A percentile compares a stretch with the other conserved stretches of the same genome.
Conservation (phyloP, 2,329 filamentous ascomycete species). For the Arthrobotrys sinensis region DNA sequence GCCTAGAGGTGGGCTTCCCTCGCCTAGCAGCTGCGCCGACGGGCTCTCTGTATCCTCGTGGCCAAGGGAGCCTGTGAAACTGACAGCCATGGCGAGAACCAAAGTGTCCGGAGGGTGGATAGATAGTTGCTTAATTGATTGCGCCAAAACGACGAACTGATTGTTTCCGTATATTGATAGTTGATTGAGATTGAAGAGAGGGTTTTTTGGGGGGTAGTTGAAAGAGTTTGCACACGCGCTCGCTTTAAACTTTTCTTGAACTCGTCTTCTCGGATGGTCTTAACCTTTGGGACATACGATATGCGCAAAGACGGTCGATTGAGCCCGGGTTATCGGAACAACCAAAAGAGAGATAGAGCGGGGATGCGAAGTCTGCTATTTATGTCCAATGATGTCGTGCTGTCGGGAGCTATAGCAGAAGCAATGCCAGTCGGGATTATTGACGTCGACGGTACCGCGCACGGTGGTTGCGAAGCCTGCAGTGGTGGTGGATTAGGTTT, state of each 20-base stretch:
- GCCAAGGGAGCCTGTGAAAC: conserved; percentile 50
- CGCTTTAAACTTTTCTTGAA: conserved; percentile 34
- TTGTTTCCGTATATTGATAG: neutral
- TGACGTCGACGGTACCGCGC: conserved; percentile 22
- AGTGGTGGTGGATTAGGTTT: conserved; percentile 29
- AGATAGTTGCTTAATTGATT: conserved; percentile 19
- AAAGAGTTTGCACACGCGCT: conserved; percentile 47
- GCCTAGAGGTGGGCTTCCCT: conserved; percentile 51
- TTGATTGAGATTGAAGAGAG: conserved; percentile 8
- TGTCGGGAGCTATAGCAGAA: conserved; percentile 4
- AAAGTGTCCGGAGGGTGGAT: conserved; percentile 35
- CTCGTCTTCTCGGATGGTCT: conserved; percentile 39
- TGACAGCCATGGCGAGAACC: conserved; percentile 56
- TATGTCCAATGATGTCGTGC: conserved; percentile 26
- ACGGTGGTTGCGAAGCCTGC: conserved; percentile 8
- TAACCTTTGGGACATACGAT: conserved; percentile 49
- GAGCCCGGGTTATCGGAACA: conserved; percentile 19
- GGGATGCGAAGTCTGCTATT: conserved; percentile 14
- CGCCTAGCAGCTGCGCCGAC: conserved; percentile 56
- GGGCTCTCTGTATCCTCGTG: conserved; percentile 59
- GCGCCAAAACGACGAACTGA: conserved; percentile 45
- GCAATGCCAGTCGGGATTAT: neutral
- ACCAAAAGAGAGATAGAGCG: neutral
- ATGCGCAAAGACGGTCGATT: conserved; percentile 38
- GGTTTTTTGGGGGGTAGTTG: conserved; percentile 6